These are phyloP conservation scores for Coniella lustricola DNA, from an alignment of 2,329 filamentous ascomycete genomes.

Conservation along the genomic window DNA sequence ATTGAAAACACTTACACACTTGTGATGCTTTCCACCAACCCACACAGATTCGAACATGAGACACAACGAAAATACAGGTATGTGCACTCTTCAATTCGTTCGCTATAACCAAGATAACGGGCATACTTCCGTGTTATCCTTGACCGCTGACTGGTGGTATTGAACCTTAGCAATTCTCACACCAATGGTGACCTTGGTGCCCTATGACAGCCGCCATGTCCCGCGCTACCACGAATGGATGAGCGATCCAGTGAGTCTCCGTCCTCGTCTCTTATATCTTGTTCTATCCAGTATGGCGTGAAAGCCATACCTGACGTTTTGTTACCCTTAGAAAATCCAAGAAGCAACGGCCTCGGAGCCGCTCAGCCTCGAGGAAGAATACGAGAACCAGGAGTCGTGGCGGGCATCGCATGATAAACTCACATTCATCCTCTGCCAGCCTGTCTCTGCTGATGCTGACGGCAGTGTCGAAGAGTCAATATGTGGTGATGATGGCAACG, in stretches of 20 bases:
- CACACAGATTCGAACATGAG: constrained; percentile 28
- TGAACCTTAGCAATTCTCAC: constrained; percentile 71
- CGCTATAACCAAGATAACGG: no score
- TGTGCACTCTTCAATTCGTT: no score
- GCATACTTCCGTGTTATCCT: no score
- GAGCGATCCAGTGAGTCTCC: constrained; percentile 63
- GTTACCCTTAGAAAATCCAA: constrained; percentile 56
- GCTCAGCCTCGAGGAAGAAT: constrained; percentile 72
- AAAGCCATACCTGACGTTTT: background rate
- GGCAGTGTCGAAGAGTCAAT: no score
- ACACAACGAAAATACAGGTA: constrained; percentile 39
- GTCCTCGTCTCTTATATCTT: no score
- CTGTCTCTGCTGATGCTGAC: constrained; percentile 21
- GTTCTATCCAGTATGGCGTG: no score
- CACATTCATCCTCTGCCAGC: constrained; percentile 78
- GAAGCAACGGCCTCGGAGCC: constrained; percentile 82
- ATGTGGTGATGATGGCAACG: no score
- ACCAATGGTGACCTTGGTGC: constrained; percentile 64
- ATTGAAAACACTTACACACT: no score
- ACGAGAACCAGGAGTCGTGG: constrained; percentile 87
- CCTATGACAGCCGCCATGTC: constrained; percentile 78
- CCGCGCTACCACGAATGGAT: constrained; percentile 84
- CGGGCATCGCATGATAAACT: constrained; percentile 75
- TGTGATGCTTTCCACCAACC: background rate
- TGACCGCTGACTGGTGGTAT: no score